Evolutionary conservation across 805 yeast genomes (phyloP).

Genomic region (Lipomyces japonicus): DNA sequence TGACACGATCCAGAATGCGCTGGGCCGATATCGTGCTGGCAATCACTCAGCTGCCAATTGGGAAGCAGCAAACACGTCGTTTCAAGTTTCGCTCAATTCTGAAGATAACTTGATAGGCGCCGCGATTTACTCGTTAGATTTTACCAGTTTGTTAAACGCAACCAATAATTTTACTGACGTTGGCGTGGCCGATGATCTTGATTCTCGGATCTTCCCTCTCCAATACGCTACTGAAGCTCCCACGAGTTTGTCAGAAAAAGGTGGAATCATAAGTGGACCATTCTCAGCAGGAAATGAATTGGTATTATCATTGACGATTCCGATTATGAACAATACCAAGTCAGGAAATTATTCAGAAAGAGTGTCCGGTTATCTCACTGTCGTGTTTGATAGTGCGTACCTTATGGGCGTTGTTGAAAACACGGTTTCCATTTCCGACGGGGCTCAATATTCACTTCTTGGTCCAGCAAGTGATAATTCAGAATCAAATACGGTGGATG

Average conservation of each 20-base stretch:
- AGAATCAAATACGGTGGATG: conserved; percentile 36
- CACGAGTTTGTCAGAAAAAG: conserved; percentile 41
- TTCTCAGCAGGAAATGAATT: conserved; percentile 45
- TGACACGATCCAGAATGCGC: conserved; percentile 56
- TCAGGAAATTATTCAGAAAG: conserved; percentile 49
- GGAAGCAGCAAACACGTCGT: conserved; percentile 45
- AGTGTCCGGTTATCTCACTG: conserved; percentile 67
- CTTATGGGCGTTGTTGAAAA: conserved; percentile 43
- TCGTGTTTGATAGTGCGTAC: conserved; percentile 49
- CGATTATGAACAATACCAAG: conserved; percentile 70
- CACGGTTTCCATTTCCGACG: conserved; percentile 34
- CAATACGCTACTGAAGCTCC: conserved; percentile 47
- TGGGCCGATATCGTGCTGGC: conserved; percentile 67
- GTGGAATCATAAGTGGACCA: conserved; percentile 67
- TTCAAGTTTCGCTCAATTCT: conserved; percentile 61
- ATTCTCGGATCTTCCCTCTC: conserved; percentile 48
- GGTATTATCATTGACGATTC: conserved; percentile 71
- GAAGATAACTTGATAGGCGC: conserved; percentile 63
- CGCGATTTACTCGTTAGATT: conserved; percentile 60
- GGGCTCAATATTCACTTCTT: conserved; percentile 27
- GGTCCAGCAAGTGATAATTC: conserved; percentile 25
- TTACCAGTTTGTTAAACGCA: conserved; percentile 46
- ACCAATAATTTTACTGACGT: conserved; percentile 42
- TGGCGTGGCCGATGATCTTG: conserved; percentile 8
- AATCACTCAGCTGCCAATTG: conserved; percentile 54